Conservation (phyloP, 805 yeast genomes). For the Suhomyces prunicola region DNA sequence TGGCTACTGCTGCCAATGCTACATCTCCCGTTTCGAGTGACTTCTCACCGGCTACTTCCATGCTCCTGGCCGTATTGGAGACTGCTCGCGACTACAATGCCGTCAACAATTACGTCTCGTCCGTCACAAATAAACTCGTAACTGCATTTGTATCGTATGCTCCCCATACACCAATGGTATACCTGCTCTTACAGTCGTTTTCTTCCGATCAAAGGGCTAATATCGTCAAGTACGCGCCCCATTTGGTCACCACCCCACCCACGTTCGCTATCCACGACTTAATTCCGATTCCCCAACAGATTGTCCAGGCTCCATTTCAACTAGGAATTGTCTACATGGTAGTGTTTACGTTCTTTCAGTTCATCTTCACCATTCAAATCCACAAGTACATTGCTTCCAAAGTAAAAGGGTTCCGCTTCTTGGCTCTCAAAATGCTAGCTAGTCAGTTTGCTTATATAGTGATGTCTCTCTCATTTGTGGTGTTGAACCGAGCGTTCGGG, state of each 20-base stretch:
- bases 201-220: conserved; percentile 4
- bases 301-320: conserved; percentile 30
- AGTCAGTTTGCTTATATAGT: conserved; percentile 28
- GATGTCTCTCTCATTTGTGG: conserved; percentile 26
- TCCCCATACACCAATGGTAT: conserved; percentile 17
- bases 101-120: conserved; percentile 18
- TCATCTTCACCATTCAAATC: conserved; percentile 23
- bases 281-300: conserved; percentile 21
- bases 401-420: conserved; percentile 23
- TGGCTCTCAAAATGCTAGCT: conserved; percentile 21
- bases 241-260: conserved; percentile 22
- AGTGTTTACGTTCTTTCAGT: conserved; percentile 34
- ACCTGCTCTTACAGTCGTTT: conserved; percentile 13
- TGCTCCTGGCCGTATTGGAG: conserved; percentile 27
- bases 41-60: conserved; percentile 17
- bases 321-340: conserved; percentile 32
- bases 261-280: conserved; percentile 20
- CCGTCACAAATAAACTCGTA: conserved; percentile 15
- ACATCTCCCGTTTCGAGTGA: conserved; percentile 3
- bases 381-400: conserved; percentile 26
- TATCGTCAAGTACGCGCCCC: conserved; percentile 18
- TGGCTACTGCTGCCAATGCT: conserved; percentile 8
- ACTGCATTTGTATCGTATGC: conserved; percentile 14
- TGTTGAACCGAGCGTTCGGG: conserved; percentile 29
- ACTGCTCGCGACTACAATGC: conserved; percentile 35